Evolutionary conservation across 2,329 filamentous ascomycete species (phyloP).

Genomic region (Shiraia bambusicola): DNA sequence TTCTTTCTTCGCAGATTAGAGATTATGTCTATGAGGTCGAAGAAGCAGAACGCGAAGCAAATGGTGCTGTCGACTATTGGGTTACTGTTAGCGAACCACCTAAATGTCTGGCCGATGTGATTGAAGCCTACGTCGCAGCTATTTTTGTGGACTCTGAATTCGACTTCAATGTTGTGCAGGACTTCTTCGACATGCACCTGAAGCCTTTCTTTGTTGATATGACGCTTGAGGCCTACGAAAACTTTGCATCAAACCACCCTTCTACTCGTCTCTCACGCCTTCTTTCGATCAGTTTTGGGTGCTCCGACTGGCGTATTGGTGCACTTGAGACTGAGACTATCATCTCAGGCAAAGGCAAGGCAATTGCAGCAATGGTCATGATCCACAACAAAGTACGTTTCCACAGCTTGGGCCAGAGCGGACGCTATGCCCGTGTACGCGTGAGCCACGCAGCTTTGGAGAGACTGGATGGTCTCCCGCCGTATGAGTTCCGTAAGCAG

Average conservation of each 20-base stretch:
- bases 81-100: conserved; percentile 59
- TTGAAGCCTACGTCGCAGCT: conserved; percentile 87
- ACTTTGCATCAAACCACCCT: conserved; percentile 83
- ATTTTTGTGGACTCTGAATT: conserved; percentile 89
- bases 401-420: conserved; percentile 61
- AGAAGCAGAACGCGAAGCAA: conserved; percentile 52
- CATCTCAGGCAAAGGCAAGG: conserved; percentile 45
- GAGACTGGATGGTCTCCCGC: conserved; percentile 52
- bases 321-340: conserved; percentile 46
- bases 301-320: conserved; percentile 57
- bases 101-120: conserved; percentile 79
- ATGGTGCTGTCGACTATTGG: conserved; percentile 69
- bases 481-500: conserved; percentile 59
- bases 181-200: conserved; percentile 76
- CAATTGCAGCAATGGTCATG: conserved; percentile 70
- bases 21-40: conserved; percentile 61
- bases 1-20: conserved; percentile 54
- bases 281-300: conserved; percentile 66
- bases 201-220: conserved; percentile 82
- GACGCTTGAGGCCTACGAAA: conserved; percentile 69
- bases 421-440: conserved; percentile 70
- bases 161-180: conserved; percentile 69
- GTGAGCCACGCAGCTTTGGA: conserved; percentile 63
- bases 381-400: conserved; percentile 72
- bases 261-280: conserved; percentile 68